phyloP scores from a whole-genome alignment of 2,329 filamentous ascomycete species.

The Penicillium occitanis region DNA sequence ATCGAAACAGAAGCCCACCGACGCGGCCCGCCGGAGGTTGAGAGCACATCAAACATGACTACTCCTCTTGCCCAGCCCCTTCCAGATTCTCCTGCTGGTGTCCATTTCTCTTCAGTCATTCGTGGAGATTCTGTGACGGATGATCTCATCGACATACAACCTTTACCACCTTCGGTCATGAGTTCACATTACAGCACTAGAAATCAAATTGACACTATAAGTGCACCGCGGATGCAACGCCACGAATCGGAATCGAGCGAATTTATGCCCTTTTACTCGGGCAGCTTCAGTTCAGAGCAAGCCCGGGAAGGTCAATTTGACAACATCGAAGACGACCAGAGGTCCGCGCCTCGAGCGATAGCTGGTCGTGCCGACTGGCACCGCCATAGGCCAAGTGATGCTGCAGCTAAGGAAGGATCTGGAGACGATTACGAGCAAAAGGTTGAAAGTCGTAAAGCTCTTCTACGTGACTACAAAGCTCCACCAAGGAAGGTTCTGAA shows the following conservation, averaged over 20 bases:
- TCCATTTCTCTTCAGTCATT: constrained; percentile 30
- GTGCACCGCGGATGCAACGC: constrained; percentile 26
- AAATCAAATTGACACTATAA: constrained; percentile 26
- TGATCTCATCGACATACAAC: constrained; percentile 40
- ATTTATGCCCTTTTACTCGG: constrained; percentile 24
- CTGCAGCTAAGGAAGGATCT: constrained; percentile 28
- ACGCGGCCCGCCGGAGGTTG: constrained; percentile 38
- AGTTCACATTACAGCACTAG: constrained; percentile 36
- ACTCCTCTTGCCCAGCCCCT: constrained; percentile 56
- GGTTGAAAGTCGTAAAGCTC: constrained; percentile 44
- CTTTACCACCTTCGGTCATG: constrained; percentile 46
- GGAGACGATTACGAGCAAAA: constrained; percentile 41
- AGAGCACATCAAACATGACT: constrained; percentile 57
- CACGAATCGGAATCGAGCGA: constrained; percentile 30
- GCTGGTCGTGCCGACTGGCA: constrained; percentile 41
- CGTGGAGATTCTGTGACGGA: constrained; percentile 34
- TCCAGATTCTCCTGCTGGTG: constrained; percentile 39
- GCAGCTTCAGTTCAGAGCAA: constrained; percentile 28
- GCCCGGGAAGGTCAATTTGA: constrained; percentile 26
- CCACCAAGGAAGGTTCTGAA: constrained; percentile 52
- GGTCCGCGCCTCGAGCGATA: constrained; percentile 45
- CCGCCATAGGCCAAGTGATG: constrained; percentile 28
- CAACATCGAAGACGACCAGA: constrained; percentile 33
- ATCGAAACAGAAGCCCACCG: constrained; percentile 38
- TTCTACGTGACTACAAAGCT: constrained; percentile 50